These are phyloP conservation scores for Diaporthe sp. DNA, from an alignment of 2,329 filamentous ascomycete genomes.

Conservation along the genomic window DNA sequence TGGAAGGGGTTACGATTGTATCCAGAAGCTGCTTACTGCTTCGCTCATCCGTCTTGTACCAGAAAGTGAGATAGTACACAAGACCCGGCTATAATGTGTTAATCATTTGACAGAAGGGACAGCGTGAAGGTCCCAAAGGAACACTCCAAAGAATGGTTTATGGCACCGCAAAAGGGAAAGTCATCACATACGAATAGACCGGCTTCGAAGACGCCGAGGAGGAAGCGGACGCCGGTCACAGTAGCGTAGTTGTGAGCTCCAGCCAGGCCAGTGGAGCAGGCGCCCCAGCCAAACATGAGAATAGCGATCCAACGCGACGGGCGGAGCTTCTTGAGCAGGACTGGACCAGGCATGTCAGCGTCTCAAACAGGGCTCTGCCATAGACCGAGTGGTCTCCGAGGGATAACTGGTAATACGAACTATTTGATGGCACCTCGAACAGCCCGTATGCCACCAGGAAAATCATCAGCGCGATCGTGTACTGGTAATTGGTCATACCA, in stretches of 20 bases:
- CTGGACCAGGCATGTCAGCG: not conserved
- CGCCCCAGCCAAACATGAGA: slow-evolving; percentile 73
- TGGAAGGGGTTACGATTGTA: too few relatives aligned
- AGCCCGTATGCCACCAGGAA: slow-evolving; percentile 66
- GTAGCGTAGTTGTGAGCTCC: slow-evolving; percentile 69
- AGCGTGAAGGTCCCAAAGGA: not conserved
- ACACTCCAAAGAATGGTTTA: not conserved
- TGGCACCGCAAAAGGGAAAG: slow-evolving; percentile 38
- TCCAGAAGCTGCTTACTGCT: too few relatives aligned
- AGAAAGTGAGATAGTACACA: slow-evolving; percentile 73
- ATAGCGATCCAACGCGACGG: slow-evolving; percentile 71
- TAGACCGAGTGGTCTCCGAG: too few relatives aligned
- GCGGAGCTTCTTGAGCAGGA: slow-evolving; percentile 69
- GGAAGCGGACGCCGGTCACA: slow-evolving; percentile 71
- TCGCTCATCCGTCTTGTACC: slow-evolving; percentile 76
- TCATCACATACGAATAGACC: slow-evolving; percentile 64
- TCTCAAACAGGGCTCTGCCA: not conserved
- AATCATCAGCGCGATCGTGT: slow-evolving; percentile 64
- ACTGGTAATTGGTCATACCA: slow-evolving; percentile 68
- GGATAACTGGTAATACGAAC: not conserved
- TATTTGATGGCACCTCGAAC: slow-evolving; percentile 73
- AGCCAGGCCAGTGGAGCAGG: slow-evolving; percentile 74
- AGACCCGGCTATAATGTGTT: slow-evolving; percentile 46
- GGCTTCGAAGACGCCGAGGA: slow-evolving; percentile 76
- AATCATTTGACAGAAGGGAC: not conserved